These are phyloP conservation scores for Nannochloropsis salina DNA, from an alignment of 108 stramenopile genomes.

Conservation along the genomic window DNA sequence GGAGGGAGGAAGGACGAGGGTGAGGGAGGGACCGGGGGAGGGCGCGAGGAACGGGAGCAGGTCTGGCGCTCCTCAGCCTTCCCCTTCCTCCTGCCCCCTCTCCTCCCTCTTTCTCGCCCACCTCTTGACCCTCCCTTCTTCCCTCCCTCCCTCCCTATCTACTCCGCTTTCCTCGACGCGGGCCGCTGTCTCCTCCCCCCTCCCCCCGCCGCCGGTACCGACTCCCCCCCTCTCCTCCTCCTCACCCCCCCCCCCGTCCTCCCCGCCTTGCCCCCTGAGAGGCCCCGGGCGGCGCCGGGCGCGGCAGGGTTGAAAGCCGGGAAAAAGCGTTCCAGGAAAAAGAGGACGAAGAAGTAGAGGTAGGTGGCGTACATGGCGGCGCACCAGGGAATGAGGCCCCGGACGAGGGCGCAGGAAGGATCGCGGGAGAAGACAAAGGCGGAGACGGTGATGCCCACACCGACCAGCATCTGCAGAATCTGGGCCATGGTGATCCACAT, in stretches of 20 bases:
- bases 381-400: neutral
- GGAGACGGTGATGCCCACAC: constrained; percentile 28
- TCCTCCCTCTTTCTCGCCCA: neutral
- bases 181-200: neutral
- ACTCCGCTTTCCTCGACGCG: neutral
- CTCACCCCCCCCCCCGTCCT: neutral
- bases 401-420: neutral
- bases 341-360: constrained; percentile 14
- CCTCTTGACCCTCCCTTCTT: neutral
- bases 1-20: too few relatives aligned
- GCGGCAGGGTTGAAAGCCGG: too few relatives aligned
- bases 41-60: too few relatives aligned
- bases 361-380: neutral
- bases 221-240: neutral
- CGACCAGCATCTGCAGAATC: constrained; percentile 56
- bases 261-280: neutral
- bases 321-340: neutral
- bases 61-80: too few relatives aligned
- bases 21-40: too few relatives aligned
- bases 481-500: constrained; percentile 51
- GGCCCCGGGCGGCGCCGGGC: too few relatives aligned
- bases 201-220: neutral
- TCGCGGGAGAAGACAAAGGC: constrained; percentile 25
- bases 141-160: neutral
- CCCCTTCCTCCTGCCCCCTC: too few relatives aligned